Evolutionary conservation across 2,329 filamentous ascomycete species (phyloP), one percentile per base, ranked within the genome.

Genomic region (Ophiostoma himal-ulmi): DNA sequence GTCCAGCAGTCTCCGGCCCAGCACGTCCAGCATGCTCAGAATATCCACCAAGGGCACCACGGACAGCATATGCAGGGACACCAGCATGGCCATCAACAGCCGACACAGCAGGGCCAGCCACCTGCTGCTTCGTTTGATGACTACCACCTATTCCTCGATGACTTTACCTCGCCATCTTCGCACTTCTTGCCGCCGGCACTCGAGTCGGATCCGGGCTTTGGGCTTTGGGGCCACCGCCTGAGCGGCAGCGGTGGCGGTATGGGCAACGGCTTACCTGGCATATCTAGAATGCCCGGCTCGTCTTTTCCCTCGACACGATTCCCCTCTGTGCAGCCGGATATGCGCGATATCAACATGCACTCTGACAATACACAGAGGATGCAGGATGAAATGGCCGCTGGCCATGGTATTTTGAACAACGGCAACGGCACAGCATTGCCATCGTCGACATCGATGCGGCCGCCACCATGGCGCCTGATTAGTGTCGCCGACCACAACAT

Each of bases 131-230:
- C 78, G 0, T 84, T 85, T 72, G 84, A 87, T 70, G 85, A 86
- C 73, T 88, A 88, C 73, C 85, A 87, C 71, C 77, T 87, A 14
- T 88, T 88, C 71, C 77, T 88, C 69, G 86, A 88, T 75, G 85
- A 88, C 68, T 85, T 86, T 5, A 65, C 34, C 73, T 80, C 80
- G 11, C 79, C 83, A 1, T 83, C 85, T 8, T 83, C 85, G 0
- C 84, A 87, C 73, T 85, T 87, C 69, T 76, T 88, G 1, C 85
- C 85, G 1, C 82, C 84, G 2, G 82, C 83, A 2, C 84, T 87
- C 66, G 85, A 87, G 71, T 78, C 81, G 1, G 85, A 87, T 14
- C 83, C 84, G 72, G 81, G 83, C 20, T 82, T 85, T 73, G 81
- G 81, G 8, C 77, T 84, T 65, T 87, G 85, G 84, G 79, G 83